These are phyloP conservation scores for Cladophialophora bantiana DNA, from an alignment of 2,329 filamentous ascomycete species.

Conservation along the genomic window DNA sequence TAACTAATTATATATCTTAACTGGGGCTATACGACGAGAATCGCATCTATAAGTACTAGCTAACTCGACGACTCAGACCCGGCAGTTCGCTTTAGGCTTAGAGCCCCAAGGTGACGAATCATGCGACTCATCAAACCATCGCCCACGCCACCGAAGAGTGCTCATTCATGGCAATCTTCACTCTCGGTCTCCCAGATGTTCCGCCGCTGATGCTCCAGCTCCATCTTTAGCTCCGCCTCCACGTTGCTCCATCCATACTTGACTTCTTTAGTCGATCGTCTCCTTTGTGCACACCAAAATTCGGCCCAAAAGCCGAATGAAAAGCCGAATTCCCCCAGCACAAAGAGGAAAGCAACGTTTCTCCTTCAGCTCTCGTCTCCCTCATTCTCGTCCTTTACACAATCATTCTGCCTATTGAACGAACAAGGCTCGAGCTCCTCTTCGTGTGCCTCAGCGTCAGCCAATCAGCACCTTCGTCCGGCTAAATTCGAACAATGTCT, in stretches of 20 bases:
- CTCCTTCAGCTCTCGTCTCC: not conserved
- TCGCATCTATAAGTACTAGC: not conserved
- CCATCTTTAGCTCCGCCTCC: not conserved
- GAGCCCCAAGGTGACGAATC: not conserved
- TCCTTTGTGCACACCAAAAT: not conserved
- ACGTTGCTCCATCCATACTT: not conserved
- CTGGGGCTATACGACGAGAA: not conserved
- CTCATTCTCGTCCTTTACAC: not conserved
- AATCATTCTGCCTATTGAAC: slow-evolving; percentile 1
- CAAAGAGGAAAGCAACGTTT: not conserved
- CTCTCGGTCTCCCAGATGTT: too few relatives aligned
- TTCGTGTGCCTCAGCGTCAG: not conserved
- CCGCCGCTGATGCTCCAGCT: not conserved
- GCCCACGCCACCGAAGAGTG: not conserved
- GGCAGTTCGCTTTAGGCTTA: not conserved
- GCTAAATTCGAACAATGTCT: not conserved
- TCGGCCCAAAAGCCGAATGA: not conserved
- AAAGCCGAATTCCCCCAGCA: not conserved
- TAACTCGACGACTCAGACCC: not conserved
- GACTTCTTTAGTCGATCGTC: not conserved
- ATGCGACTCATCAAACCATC: not conserved
- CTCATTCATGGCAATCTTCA: not conserved
- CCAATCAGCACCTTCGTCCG: not conserved
- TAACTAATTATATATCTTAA: not conserved
- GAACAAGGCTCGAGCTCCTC: not conserved